Evolutionary conservation across 768 basidiomycete species (phyloP).

Genomic region (Nidula microcarpa): DNA sequence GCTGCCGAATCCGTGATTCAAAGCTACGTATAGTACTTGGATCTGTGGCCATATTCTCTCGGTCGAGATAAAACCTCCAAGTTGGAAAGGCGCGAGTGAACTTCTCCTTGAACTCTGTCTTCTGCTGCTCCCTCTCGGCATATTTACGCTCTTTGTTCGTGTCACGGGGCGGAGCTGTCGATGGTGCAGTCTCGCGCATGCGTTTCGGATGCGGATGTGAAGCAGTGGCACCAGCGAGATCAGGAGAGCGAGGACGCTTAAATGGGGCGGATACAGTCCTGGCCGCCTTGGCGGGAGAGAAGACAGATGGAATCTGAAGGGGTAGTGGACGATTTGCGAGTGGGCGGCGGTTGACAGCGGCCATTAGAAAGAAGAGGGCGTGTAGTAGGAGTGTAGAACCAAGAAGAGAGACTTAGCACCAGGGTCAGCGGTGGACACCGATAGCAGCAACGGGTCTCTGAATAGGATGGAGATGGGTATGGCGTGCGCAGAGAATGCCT

Average conservation of each 20-base stretch:
- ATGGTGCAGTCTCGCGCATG: conserved; percentile 26
- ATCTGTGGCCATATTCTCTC: conserved; percentile 42
- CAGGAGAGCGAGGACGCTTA: conserved; percentile 53
- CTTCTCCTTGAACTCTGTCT: conserved; percentile 76
- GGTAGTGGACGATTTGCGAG: conserved; percentile 32
- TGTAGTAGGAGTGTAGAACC: too few species aligned
- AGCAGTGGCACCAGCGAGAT: conserved; percentile 29
- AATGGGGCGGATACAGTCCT: conserved; percentile 21
- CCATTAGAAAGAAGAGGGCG: conserved; percentile 25
- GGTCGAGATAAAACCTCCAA: conserved; percentile 85
- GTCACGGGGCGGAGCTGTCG: conserved; percentile 21
- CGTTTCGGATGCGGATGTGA: conserved; percentile 33
- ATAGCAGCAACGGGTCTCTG: too few species aligned
- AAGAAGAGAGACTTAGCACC: too few species aligned
- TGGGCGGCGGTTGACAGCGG: conserved; percentile 47
- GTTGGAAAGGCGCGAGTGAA: conserved; percentile 82
- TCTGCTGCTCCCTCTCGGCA: conserved; percentile 50
- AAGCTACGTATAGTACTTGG: conserved; percentile 34
- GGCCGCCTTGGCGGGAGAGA: conserved; percentile 27
- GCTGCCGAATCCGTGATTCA: conserved; percentile 52
- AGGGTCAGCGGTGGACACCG: too few species aligned
- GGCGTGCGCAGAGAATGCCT: too few species aligned
- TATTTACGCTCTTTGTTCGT: conserved; percentile 44
- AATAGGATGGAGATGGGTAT: too few species aligned
- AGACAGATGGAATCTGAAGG: conserved; percentile 17